Percentiles rank a stretch among this genome's conserved stretches.
Conservation (phyloP, 495 filamentous ascomycete genomes). For the Podospora comata region DNA sequence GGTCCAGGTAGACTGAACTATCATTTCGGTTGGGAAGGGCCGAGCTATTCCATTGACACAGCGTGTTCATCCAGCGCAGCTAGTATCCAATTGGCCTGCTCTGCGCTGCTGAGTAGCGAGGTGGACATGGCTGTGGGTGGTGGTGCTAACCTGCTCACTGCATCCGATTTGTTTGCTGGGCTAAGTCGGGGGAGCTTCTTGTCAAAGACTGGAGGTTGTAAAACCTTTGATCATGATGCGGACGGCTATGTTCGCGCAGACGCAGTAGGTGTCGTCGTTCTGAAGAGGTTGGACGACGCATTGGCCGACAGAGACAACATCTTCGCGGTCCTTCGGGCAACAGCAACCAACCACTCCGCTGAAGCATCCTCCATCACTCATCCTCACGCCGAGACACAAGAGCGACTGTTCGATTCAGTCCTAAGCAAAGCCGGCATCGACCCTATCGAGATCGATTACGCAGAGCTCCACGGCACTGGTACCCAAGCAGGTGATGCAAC, state of each 20-base stretch:
- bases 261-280: slow-evolving; percentile 59
- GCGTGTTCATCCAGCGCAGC: slow-evolving; percentile 85
- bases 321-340: slow-evolving; percentile 59
- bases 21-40: slow-evolving; percentile 78
- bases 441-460: slow-evolving; percentile 65
- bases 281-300: slow-evolving; percentile 73
- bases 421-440: slow-evolving; percentile 61
- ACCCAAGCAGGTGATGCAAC: slow-evolving; percentile 73
- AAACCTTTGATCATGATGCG: slow-evolving; percentile 69
- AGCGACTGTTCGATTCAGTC: slow-evolving; percentile 60
- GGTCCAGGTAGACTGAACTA: slow-evolving; percentile 75
- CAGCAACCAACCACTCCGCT: slow-evolving; percentile 68
- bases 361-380: slow-evolving; percentile 71
- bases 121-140: slow-evolving; percentile 77
- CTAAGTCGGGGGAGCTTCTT: slow-evolving; percentile 76
- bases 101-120: slow-evolving; percentile 67
- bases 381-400: slow-evolving; percentile 64
- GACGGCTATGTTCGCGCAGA: slow-evolving; percentile 74
- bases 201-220: slow-evolving; percentile 71
- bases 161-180: slow-evolving; percentile 74
- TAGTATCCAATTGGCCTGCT: slow-evolving; percentile 76
- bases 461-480: slow-evolving; percentile 82
- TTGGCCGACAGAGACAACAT: slow-evolving; percentile 67
- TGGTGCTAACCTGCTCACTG: slow-evolving; percentile 69
- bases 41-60: slow-evolving; percentile 76